phyloP scores from a whole-genome alignment of 1,284 basidiomycete species.

The Stereum hirsutum region DNA sequence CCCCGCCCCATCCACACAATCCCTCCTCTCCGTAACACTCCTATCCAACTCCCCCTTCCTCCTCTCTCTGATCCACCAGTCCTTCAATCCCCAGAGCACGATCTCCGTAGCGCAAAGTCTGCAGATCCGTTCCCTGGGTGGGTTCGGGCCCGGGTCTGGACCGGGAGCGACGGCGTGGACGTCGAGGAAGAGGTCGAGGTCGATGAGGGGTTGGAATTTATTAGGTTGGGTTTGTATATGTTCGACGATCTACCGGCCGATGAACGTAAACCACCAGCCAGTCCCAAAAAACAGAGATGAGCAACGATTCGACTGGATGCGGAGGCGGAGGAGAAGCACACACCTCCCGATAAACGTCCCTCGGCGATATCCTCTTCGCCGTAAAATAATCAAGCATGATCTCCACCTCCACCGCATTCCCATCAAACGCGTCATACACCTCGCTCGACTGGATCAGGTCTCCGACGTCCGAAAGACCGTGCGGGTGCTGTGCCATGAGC shows the following conservation, averaged over 20 bases:
- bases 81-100: constrained; percentile 60
- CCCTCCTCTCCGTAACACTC: constrained; percentile 40
- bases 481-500: constrained; percentile 52
- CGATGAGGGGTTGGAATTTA: constrained; percentile 55
- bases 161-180: constrained; percentile 46
- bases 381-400: constrained; percentile 70
- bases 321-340: constrained; percentile 10
- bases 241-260: constrained; percentile 41
- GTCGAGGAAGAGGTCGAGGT: constrained; percentile 59
- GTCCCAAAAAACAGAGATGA: neutral
- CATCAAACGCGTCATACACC: constrained; percentile 68
- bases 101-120: constrained; percentile 65
- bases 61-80: constrained; percentile 75
- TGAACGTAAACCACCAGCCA: constrained; percentile 1
- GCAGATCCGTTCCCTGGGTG: constrained; percentile 51
- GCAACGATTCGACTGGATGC: neutral
- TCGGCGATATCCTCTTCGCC: constrained; percentile 46
- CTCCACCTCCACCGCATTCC: constrained; percentile 69
- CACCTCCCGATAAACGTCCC: constrained; percentile 67
- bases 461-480: constrained; percentile 50
- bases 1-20: constrained; percentile 49
- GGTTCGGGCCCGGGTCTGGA: constrained; percentile 41
- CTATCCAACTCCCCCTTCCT: constrained; percentile 53
- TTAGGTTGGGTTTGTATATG: constrained; percentile 49
- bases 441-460: constrained; percentile 67